phyloP scores from a whole-genome alignment of 495 filamentous ascomycete genomes.

The Letharia columbiana region DNA sequence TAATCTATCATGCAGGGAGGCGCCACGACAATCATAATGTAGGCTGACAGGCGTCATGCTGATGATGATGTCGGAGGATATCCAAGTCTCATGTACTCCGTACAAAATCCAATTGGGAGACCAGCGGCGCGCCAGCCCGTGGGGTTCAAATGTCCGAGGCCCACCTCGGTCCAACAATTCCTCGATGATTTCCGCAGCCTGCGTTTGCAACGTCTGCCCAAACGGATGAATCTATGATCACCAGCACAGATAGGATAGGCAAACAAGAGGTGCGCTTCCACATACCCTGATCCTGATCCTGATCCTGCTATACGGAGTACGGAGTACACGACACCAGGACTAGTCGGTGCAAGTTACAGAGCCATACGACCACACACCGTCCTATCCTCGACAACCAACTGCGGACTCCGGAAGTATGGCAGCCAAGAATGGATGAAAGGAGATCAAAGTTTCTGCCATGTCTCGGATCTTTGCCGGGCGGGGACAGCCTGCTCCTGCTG shows the following conservation, averaged over 20 bases:
- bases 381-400: neutral
- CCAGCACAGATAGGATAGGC: constrained; percentile 1
- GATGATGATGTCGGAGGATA: constrained; percentile 6
- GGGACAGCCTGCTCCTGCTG: neutral
- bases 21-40: constrained; percentile 5
- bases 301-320: neutral
- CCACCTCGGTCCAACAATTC: neutral
- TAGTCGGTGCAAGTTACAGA: neutral
- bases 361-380: neutral
- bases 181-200: neutral
- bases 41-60: constrained; percentile 6
- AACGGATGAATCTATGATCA: neutral
- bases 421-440: neutral
- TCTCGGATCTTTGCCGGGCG: neutral
- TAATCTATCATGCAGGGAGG: neutral
- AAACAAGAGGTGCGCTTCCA: constrained; percentile 14
- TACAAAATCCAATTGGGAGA: neutral
- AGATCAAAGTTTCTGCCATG: neutral
- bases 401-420: neutral
- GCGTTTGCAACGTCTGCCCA: neutral
- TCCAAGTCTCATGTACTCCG: neutral
- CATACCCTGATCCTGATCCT: neutral
- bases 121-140: neutral
- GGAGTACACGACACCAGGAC: neutral
- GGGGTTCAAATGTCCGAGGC: neutral